A percentile compares a stretch with the other conserved stretches of the same genome.
These are phyloP conservation scores for Pterothamnion heteromorphum DNA, from an alignment of 31 red algal species.

Conservation along the genomic window DNA sequence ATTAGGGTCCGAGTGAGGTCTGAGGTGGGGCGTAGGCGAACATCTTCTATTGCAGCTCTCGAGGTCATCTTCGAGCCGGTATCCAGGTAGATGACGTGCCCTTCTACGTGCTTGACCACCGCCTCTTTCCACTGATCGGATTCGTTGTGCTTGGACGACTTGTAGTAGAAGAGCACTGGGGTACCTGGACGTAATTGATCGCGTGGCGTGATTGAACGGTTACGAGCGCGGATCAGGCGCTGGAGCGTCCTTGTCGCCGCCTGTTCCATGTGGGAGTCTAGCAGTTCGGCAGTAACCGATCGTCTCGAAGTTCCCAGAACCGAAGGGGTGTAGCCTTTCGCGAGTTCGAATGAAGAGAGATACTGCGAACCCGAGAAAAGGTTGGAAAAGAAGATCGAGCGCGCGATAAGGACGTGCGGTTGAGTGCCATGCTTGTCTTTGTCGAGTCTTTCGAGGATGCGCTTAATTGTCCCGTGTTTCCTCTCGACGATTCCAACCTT, in stretches of 20 bases:
- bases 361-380: constrained; percentile 26
- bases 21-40: background rate
- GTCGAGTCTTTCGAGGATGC: constrained; percentile 15
- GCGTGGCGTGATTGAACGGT: no score
- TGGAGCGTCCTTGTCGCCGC: constrained; percentile 9
- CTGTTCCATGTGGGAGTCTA: constrained; percentile 19
- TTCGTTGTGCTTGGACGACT: background rate
- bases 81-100: no score
- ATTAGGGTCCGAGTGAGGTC: background rate
- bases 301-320: background rate
- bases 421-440: background rate
- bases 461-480: background rate
- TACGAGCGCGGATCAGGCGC: background rate
- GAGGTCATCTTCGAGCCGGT: no score
- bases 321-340: background rate
- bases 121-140: background rate
- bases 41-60: no score
- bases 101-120: no score
- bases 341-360: constrained; percentile 2
- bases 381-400: constrained; percentile 29
- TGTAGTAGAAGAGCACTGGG: constrained; percentile 3
- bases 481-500: constrained; percentile 24
- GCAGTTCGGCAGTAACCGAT: background rate
- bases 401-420: background rate
- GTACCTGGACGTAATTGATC: no score